Percentiles rank a stretch among this genome's conserved stretches.
phyloP scores from a whole-genome alignment of 1,139 yeast genomes.

The Geotrichum histeridarum region DNA sequence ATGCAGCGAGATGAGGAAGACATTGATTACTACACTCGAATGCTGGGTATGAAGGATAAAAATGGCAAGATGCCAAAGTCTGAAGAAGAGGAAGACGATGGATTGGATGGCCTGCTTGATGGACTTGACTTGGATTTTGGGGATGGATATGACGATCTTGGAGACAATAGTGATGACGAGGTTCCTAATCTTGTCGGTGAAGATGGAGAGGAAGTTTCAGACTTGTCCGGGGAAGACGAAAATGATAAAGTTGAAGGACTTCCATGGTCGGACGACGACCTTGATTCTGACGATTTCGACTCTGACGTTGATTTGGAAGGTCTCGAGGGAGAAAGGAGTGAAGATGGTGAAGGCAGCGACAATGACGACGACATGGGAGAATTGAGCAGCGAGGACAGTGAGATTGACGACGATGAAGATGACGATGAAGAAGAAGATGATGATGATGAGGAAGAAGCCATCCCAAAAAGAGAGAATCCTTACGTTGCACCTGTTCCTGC shows the following conservation, averaged over 20 bases:
- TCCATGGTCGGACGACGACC: constrained; percentile 46
- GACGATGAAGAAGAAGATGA: constrained; percentile 43
- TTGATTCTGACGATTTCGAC: constrained; percentile 46
- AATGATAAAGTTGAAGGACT: constrained; percentile 23
- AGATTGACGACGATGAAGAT: constrained; percentile 31
- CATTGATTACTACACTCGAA: constrained; percentile 75
- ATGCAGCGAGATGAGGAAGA: constrained; percentile 59
- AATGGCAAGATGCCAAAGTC: constrained; percentile 26
- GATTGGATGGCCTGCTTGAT: constrained; percentile 66
- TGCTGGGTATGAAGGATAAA: constrained; percentile 64
- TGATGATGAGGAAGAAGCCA: constrained; percentile 42
- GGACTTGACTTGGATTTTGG: constrained; percentile 61
- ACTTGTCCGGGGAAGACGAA: not conserved
- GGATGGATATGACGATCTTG: constrained; percentile 40
- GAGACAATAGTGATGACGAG: constrained; percentile 27
- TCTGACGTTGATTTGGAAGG: constrained; percentile 26
- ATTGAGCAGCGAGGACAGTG: constrained; percentile 26
- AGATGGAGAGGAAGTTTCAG: constrained; percentile 12
- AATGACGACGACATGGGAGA: constrained; percentile 29
- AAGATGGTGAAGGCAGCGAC: constrained; percentile 27
- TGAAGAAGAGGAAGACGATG: constrained; percentile 57
- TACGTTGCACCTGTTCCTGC: constrained; percentile 65
- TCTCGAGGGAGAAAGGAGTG: constrained; percentile 38
- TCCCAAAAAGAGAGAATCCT: constrained; percentile 62
- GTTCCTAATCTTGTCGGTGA: constrained; percentile 15